Base-by-base conservation (phyloP, 2,329 filamentous ascomycete species). In the Trichophyton rubrum region DNA sequence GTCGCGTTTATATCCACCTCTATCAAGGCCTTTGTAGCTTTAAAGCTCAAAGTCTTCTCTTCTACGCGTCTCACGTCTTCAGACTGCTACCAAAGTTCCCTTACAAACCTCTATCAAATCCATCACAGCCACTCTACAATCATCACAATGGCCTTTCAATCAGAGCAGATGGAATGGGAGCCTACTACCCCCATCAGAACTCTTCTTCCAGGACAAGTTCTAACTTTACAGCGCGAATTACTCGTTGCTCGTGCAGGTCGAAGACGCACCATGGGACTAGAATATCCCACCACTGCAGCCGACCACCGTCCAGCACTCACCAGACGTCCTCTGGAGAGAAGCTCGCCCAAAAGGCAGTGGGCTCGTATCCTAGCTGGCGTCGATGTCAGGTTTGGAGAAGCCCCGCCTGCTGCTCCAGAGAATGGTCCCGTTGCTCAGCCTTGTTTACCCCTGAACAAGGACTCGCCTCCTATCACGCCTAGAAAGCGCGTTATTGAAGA, bases 161-260 rank as follows among this genome's bases (percentile, higher is more conserved):
- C 58, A 15, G 24, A 7, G 1, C 20, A 24, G 1, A 62, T 62
- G 61, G 61, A 62, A 3, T 62, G 61, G 61, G 59, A 56, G n/a
- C n/a, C 35, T 55, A 57, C 56, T 4, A 22, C 17, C 4, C 59
- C n/a, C 20, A 35, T 27, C 27, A n/a, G 40, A 11, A 33, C 45
- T 11, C 56, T 22, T 20, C 61, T 60, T 27, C 49, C 45, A 43
- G 15, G 41, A 9, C 49, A 45, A 22, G 17, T 55, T 60, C 38
- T 60, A 40, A 60, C 58, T 53, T 8, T 20, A n/a, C 33, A 47
- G 41, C 57, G 57, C 38, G 40, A 58, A 6, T 20, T 20, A 33
- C 35, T 41, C 20, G 20, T 58, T 43, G 56, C 56, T 17, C 30
- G n/a, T 8, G 20, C 27, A 33, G 56, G 56, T 41, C 56, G 20